phyloP scores from a whole-genome alignment of 2,329 filamentous ascomycete species.

The Talaromyces pinophilus region DNA sequence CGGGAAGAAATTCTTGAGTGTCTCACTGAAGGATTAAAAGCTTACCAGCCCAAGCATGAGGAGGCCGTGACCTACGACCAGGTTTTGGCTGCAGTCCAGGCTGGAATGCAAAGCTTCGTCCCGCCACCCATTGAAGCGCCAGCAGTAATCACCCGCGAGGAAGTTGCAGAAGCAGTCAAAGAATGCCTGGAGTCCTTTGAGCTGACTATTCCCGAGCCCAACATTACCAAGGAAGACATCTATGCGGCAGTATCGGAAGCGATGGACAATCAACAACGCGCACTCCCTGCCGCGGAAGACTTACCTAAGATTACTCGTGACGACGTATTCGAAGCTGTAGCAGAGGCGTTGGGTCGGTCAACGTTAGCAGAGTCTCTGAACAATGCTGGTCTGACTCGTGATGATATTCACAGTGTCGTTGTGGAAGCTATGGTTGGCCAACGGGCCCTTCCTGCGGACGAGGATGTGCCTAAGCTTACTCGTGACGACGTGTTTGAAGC shows the following conservation, averaged over 20 bases:
- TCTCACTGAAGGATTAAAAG: slow-evolving; percentile 78
- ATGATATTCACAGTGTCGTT: slow-evolving; percentile 55
- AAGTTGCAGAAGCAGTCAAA: slow-evolving; percentile 55
- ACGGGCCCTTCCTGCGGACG: slow-evolving; percentile 37
- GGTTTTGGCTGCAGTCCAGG: slow-evolving; percentile 80
- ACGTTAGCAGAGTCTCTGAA: slow-evolving; percentile 20
- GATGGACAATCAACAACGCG: slow-evolving; percentile 22
- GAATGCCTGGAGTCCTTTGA: slow-evolving; percentile 86
- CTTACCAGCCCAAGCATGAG: slow-evolving; percentile 61
- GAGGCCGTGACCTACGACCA: slow-evolving; percentile 75
- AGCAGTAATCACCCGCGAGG: slow-evolving; percentile 22
- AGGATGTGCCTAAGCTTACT: slow-evolving; percentile 45
- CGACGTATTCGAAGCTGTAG: slow-evolving; percentile 57
- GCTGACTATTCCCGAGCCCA: slow-evolving; percentile 36
- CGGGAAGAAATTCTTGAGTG: slow-evolving; percentile 86
- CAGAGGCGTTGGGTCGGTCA: slow-evolving; percentile 16
- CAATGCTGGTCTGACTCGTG: slow-evolving; percentile 49
- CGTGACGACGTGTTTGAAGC: slow-evolving; percentile 60
- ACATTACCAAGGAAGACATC: slow-evolving; percentile 26
- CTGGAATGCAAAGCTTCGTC: slow-evolving; percentile 77
- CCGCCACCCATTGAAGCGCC: slow-evolving; percentile 72
- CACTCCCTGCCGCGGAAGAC: background rate
- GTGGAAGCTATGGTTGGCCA: slow-evolving; percentile 29
- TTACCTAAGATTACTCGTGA: slow-evolving; percentile 38
- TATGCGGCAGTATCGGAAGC: slow-evolving; percentile 24